Evolutionary conservation across 1,284 basidiomycete genomes (phyloP).

Genomic region (Boletellus sp.): DNA sequence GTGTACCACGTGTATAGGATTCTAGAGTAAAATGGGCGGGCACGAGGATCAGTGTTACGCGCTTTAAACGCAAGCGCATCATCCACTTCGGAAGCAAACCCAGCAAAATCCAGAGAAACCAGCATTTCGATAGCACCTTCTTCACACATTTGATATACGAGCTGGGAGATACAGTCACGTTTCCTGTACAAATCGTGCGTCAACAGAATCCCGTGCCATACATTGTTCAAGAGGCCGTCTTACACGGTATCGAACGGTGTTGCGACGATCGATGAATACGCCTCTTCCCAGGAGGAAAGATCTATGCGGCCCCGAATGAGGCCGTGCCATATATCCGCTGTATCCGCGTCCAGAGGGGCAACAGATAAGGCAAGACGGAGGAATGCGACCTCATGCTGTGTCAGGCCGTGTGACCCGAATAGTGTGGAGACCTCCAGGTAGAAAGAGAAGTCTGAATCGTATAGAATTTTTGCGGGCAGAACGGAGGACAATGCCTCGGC

Average conservation of each 20-base stretch:
- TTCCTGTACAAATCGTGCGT: constrained; percentile 48
- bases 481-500: constrained; percentile 58
- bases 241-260: constrained; percentile 75
- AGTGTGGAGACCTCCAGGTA: constrained; percentile 74
- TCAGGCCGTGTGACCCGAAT: constrained; percentile 59
- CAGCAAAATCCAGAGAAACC: constrained; percentile 83
- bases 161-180: constrained; percentile 72
- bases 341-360: constrained; percentile 51
- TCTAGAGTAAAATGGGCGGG: constrained; percentile 83
- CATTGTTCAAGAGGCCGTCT: constrained; percentile 35
- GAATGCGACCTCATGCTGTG: constrained; percentile 68
- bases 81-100: constrained; percentile 86
- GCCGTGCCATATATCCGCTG: constrained; percentile 68
- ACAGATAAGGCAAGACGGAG: constrained; percentile 74
- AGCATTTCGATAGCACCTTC: constrained; percentile 77
- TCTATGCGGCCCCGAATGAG: constrained; percentile 77
- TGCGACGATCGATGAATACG: constrained; percentile 74
- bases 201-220: constrained; percentile 6
- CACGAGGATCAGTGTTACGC: constrained; percentile 87
- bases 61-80: constrained; percentile 90
- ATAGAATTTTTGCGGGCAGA: constrained; percentile 54
- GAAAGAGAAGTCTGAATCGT: constrained; percentile 66
- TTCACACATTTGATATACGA: constrained; percentile 93
- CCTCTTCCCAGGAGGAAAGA: constrained; percentile 76
- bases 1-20: constrained; percentile 96